A percentile compares a stretch with the other conserved stretches of the same genome.
Evolutionary conservation across 2,329 filamentous ascomycete genomes (phyloP).

Genomic region (Aspergillus sp.): DNA sequence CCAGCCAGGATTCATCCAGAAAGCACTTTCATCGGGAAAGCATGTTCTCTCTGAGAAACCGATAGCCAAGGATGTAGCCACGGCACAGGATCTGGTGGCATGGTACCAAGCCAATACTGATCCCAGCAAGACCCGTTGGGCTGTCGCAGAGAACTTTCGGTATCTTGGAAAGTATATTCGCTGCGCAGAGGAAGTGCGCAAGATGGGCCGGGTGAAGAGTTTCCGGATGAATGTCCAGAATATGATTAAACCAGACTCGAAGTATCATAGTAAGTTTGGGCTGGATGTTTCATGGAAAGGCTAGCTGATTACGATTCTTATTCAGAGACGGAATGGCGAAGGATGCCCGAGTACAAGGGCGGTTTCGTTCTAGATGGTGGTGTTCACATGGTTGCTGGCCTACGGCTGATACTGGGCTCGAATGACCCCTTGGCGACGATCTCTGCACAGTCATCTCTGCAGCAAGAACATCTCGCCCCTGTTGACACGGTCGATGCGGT

Average conservation of each 20-base stretch:
- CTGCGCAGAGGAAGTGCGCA: constrained; percentile 41
- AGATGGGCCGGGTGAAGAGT: constrained; percentile 45
- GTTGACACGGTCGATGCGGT: constrained; percentile 55
- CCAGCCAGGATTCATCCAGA: constrained; percentile 49
- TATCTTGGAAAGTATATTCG: constrained; percentile 46
- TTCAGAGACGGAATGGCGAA: constrained; percentile 51
- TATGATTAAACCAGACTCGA: constrained; percentile 44
- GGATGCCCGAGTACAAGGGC: constrained; percentile 52
- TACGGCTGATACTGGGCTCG: constrained; percentile 45
- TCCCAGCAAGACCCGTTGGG: constrained; percentile 36
- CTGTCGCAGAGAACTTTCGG: constrained; percentile 56
- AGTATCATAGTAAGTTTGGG: constrained; percentile 50
- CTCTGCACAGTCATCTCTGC: constrained; percentile 46
- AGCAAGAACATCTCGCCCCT: constrained; percentile 50
- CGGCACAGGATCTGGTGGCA: constrained; percentile 46
- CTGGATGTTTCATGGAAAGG: background rate
- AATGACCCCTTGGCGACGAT: constrained; percentile 39
- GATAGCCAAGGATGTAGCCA: constrained; percentile 51
- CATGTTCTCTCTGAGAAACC: constrained; percentile 56
- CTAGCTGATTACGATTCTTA: constrained; percentile 4
- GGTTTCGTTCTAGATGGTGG: constrained; percentile 58
- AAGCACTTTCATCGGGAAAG: constrained; percentile 48
- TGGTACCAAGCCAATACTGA: constrained; percentile 47
- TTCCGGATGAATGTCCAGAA: constrained; percentile 47
- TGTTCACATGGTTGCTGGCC: constrained; percentile 51